These are phyloP conservation scores for Colletotrichum eremochloae DNA, from an alignment of 2,329 filamentous ascomycete genomes.

Conservation along the genomic window DNA sequence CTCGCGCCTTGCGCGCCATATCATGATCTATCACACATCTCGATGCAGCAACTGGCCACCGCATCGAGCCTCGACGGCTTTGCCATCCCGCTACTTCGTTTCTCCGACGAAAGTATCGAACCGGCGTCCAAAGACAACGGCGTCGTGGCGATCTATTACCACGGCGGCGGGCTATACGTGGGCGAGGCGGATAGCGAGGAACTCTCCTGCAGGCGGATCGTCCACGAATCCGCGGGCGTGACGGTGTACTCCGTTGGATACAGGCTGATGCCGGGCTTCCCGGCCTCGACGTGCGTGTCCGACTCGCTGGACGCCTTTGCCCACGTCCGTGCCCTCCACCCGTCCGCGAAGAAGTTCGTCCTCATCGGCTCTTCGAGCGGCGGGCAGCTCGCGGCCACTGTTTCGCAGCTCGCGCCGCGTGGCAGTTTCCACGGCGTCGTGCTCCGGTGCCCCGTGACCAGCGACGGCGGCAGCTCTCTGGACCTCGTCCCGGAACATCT, in stretches of 20 bases:
- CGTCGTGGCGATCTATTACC: slow-evolving; percentile 59
- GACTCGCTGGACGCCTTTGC: slow-evolving; percentile 58
- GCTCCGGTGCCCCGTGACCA: slow-evolving; percentile 63
- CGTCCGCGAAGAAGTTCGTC: slow-evolving; percentile 47
- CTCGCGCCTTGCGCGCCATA: slow-evolving; percentile 53
- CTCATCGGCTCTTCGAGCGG: slow-evolving; percentile 62
- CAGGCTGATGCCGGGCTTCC: slow-evolving; percentile 57
- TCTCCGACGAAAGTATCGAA: not conserved
- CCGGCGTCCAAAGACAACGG: slow-evolving; percentile 29
- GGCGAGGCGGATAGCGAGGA: slow-evolving; percentile 65
- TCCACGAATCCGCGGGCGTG: slow-evolving; percentile 48
- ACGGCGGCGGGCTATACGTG: slow-evolving; percentile 62
- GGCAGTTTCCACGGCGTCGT: slow-evolving; percentile 56
- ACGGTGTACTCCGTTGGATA: slow-evolving; percentile 61
- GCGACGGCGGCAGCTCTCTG: slow-evolving; percentile 55
- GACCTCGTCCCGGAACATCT: slow-evolving; percentile 55
- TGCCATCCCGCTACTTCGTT: slow-evolving; percentile 52
- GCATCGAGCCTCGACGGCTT: slow-evolving; percentile 51
- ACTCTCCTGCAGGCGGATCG: slow-evolving; percentile 59
- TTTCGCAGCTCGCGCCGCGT: slow-evolving; percentile 52
- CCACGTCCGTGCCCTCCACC: slow-evolving; percentile 43
- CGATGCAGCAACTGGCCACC: slow-evolving; percentile 47
- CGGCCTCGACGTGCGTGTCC: slow-evolving; percentile 55
- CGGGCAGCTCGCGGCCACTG: slow-evolving; percentile 61
- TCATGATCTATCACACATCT: slow-evolving; percentile 53